Evolutionary conservation across 192 early-diverging fungal genomes (phyloP).

Genomic region (Mortierella antarctica): DNA sequence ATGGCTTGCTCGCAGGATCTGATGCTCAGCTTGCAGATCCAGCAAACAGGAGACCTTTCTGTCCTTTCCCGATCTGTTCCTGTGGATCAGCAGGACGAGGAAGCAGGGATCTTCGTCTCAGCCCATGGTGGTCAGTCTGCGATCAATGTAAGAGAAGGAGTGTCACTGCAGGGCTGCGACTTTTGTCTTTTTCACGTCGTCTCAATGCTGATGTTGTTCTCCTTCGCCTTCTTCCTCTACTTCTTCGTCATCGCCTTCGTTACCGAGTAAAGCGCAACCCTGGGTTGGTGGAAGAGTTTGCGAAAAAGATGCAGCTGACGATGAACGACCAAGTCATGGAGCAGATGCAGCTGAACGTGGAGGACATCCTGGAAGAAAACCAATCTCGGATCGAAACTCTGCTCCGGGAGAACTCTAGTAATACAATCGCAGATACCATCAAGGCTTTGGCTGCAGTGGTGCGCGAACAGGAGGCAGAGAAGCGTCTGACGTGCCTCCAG

Average conservation of each 20-base stretch:
- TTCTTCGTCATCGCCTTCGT: neutral
- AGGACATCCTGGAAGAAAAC: constrained; percentile 49
- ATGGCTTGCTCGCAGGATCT: constrained; percentile 58
- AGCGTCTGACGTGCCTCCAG: constrained; percentile 50
- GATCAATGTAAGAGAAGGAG: constrained; percentile 43
- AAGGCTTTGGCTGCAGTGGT: constrained; percentile 42
- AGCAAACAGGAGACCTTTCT: constrained; percentile 60
- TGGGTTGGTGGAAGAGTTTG: constrained; percentile 51
- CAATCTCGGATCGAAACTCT: constrained; percentile 33
- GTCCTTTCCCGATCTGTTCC: constrained; percentile 52
- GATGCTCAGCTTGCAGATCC: constrained; percentile 66
- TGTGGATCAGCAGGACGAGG: constrained; percentile 55
- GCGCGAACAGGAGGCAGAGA: constrained; percentile 43
- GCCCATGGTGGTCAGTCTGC: constrained; percentile 54
- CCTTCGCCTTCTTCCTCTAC: too few species aligned
- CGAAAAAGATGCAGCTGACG: constrained; percentile 44
- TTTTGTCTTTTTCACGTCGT: neutral
- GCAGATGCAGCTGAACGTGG: constrained; percentile 50
- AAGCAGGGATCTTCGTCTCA: constrained; percentile 56
- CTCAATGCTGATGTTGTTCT: neutral
- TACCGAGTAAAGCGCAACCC: constrained; percentile 32
- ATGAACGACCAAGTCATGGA: constrained; percentile 54
- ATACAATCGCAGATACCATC: constrained; percentile 46
- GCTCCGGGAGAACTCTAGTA: constrained; percentile 46
- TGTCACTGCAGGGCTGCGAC: neutral